These are phyloP conservation scores for Coemansia sp. DNA, from an alignment of 192 early-diverging fungal species.

Conservation along the genomic window DNA sequence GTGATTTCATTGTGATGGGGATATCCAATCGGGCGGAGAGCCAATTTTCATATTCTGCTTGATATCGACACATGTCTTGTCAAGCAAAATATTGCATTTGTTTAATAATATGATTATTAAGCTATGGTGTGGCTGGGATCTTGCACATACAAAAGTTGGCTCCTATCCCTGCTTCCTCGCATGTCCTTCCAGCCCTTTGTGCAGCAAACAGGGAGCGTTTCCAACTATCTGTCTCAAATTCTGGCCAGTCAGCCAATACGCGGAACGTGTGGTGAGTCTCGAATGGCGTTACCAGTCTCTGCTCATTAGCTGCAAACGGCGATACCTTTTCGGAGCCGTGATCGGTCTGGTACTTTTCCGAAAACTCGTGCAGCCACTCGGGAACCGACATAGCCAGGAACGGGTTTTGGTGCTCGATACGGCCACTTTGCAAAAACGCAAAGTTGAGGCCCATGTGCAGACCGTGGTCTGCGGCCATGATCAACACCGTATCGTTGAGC, in stretches of 20 bases:
- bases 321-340: slow-evolving; percentile 20
- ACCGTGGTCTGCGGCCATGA: slow-evolving; percentile 41
- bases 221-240: slow-evolving; percentile 24
- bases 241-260: slow-evolving; percentile 43
- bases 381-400: slow-evolving; percentile 44
- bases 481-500: slow-evolving; percentile 41
- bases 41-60: too few species aligned
- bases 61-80: too few species aligned
- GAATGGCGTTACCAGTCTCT: slow-evolving; percentile 44
- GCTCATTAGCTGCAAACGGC: slow-evolving; percentile 42
- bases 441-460: slow-evolving; percentile 55
- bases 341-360: slow-evolving; percentile 21
- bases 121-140: background rate
- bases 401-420: slow-evolving; percentile 52
- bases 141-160: slow-evolving; percentile 44
- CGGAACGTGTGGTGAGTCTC: slow-evolving; percentile 48
- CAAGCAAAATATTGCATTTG: background rate
- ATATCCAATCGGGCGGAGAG: background rate
- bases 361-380: slow-evolving; percentile 39
- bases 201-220: slow-evolving; percentile 38
- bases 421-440: slow-evolving; percentile 41
- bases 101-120: too few species aligned
- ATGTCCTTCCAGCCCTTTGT: slow-evolving; percentile 31
- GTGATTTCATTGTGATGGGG: background rate
- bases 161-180: slow-evolving; percentile 41